Evolutionary conservation across 2,329 filamentous ascomycete genomes (phyloP), one percentile per base, ranked within the genome.

Genomic region (Rasamsonia emersonii): DNA sequence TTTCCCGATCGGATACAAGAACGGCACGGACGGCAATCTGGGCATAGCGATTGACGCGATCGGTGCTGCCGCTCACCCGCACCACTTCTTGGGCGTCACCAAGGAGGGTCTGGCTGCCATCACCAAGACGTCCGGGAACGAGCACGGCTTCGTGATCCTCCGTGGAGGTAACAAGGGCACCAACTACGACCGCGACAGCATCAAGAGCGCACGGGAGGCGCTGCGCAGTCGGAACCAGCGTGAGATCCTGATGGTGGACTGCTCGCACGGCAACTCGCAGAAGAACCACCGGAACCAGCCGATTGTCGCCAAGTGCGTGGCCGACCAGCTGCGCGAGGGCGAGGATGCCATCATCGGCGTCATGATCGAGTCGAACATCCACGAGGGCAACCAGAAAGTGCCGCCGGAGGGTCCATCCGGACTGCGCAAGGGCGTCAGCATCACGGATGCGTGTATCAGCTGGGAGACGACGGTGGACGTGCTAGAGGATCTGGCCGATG

Each of bases 1-100:
- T 36, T 96, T 95, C 80, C 91, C 91, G 14, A 88, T 98, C 45
- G 91, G 91, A 38, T 98, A 95, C 81, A 98, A 98, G 77, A 98
- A 98, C 64, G 91, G 91, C 40, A 98, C 91, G 15, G 91, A 98
- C 52, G 91, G 91, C 24, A 86, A 82, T 48, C 68, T 98, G 35
- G 78, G 77, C 17, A 88, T 96, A 13, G 88, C 89, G 13, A 93
- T 96, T 50, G 91, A 98, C 57, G 91, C 91, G 19, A 95, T 96
- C 56, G 91, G 89, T 38, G 79, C 84, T 15, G 63, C 65, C 4
- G 53, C 57, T 31, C 59, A 67, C 48, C 64, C 64, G 7, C 91
- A 98, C 63, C 89, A 95, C 69, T 98, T 98, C 71, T 82, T 98
- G 72, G 89, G 88, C 62, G 91, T 98, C 30, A 98, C 91, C 18